Evolutionary conservation across 192 early-diverging fungal genomes (phyloP), one percentile per base, ranked within the genome.

Genomic region (Dissophora globulifera): DNA sequence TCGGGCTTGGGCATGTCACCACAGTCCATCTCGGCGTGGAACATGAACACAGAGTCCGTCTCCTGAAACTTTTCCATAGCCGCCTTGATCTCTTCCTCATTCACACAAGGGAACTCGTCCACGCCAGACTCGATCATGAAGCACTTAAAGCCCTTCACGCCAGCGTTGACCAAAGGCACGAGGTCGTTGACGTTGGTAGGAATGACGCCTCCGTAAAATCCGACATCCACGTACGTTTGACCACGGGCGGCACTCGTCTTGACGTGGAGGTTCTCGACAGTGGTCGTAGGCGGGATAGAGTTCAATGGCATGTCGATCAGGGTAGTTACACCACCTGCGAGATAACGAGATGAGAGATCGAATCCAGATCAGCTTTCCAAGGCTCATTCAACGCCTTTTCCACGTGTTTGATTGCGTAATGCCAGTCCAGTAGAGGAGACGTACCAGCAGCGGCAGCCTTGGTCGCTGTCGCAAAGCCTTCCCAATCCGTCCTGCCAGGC

Each of bases 261-360:
- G 40, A 80, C 63, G 26, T 85, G 31, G 47, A 91, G 86, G 46
- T 91, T 89, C 22, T 75, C 82, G 17, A 87, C 87, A 2, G 88
- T 93, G 43, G 91, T 91, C 22, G 92, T 94, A 42, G 91, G 90
- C n/a, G 92, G 92, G 60, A 94, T 94, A 50, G 90, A 89, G 85
- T 94, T 94, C 61, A 94, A 84, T 19, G 92, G 92, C 92, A 94
- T 94, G 58, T 94, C 92, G 31, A 94, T 85, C 26, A 94, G 85
- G 1, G 92, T 92, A 0, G 91, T 94, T 27, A 90, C 87, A 63
- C 92, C 92, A 50, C 92, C 82, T 83, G 46, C 20, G 38, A 40
- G n/a, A n/a, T n/a, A n/a, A n/a, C n/a, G n/a, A 13, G 12, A 26
- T 50, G 20, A 31, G 32, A 13, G 27, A 40, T 16, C 10, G 6